These are phyloP conservation scores for Thalassia testudinum DNA, from an alignment of 116 monocot species.

Conservation along the genomic window DNA sequence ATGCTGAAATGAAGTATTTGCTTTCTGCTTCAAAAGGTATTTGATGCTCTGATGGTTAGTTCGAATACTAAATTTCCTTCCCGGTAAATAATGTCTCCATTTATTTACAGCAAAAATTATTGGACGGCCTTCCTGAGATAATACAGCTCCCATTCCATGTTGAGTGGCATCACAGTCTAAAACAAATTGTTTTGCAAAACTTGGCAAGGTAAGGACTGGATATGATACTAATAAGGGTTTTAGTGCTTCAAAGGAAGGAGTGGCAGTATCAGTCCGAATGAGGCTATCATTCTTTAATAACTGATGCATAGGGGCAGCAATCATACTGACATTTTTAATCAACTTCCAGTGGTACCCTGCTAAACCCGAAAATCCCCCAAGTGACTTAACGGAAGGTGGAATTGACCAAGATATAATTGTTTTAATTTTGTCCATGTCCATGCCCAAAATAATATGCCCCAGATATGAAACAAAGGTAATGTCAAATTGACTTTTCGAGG, in stretches of 20 bases:
- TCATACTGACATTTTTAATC: conserved; percentile 1
- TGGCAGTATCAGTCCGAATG: not conserved
- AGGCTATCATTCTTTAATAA: not conserved
- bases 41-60: conserved; percentile 3
- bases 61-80: not conserved
- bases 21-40: too few species aligned
- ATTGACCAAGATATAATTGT: not conserved
- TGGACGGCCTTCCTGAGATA: not conserved
- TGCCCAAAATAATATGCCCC: not conserved
- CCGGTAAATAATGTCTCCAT: not conserved
- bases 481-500: too few species aligned
- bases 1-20: too few species aligned
- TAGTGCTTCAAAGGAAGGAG: not conserved
- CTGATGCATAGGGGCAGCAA: conserved; percentile 18
- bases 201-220: not conserved
- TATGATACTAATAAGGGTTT: not conserved
- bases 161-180: not conserved
- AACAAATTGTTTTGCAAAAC: not conserved
- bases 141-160: not conserved
- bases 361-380: not conserved
- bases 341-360: not conserved
- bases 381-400: not conserved
- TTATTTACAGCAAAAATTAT: not conserved
- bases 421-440: not conserved
- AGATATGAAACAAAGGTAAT: not conserved